Base-by-base conservation (phyloP, 108 stramenopile genomes). In the Ochromonas danica region DNA sequence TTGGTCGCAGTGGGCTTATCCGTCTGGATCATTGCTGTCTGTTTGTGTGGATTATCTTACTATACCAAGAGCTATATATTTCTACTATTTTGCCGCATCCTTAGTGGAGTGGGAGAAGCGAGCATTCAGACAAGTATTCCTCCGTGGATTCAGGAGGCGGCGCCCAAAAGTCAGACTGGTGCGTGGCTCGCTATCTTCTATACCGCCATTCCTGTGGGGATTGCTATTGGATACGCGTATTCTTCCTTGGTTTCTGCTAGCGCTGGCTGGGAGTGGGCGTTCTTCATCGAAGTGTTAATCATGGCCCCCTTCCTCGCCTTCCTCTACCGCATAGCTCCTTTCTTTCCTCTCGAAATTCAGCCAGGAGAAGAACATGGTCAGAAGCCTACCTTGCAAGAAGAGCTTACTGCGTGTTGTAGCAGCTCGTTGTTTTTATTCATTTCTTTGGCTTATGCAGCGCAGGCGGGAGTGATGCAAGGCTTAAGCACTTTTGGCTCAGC, bases 41-140 rank as follows among this genome's bases (percentile, higher is more conserved):
- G 85, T 33, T 17, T 81, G 1, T 74, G 71, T 0, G 85, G 83
- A 39, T 43, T 78, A 31, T 65, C 86, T 41, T 71, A 33, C 31
- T 42, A 80, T n/a, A 14, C 80, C 14, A 42, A 33, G 30, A 81
- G 71, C 85, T 86, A 85, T 81, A 3, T 33, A 14, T 30, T 88
- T 36, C 83, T 88, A n/a, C 75, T 85, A 0, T 25, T 85, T 0
- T 70, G 60, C 1, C 82, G 88, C 35, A 40, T 84, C 63, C 80
- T 88, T 31, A 79, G 42, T 36, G 88, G 88, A 2, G 81, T 88
- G 0, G 88, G 88, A 36, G 88, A 88, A 79, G 86, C 88, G 25
- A 3, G 70, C 0, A 79, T 86, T 39, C 78, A 79, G 31, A 79
- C 78, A 17, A 81, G 82, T 17, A 85, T 86, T 33, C 87, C 88